A percentile compares a stretch with the other conserved stretches of the same genome.
Conservation (phyloP, 129 eudicot species). For the Pittosporum tobira region DNA sequence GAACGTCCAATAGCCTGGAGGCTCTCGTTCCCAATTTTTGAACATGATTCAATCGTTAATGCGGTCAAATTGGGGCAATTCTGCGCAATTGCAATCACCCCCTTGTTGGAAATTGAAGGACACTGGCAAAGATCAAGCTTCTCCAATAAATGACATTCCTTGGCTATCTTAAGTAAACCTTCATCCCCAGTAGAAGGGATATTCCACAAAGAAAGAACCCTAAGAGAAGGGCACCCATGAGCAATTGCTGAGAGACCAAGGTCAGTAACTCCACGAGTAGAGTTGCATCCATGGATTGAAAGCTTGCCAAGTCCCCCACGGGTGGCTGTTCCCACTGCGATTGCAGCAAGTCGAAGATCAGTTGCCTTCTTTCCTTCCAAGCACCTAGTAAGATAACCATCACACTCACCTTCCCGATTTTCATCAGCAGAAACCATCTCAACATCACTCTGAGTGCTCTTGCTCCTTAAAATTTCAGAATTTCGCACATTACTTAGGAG, state of each 20-base stretch:
- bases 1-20: constrained; percentile 55
- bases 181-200: constrained; percentile 59
- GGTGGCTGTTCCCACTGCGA: constrained; percentile 79
- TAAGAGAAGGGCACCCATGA: constrained; percentile 80
- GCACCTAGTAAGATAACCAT: constrained; percentile 74
- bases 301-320: constrained; percentile 96
- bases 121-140: constrained; percentile 79
- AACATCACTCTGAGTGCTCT: constrained; percentile 20
- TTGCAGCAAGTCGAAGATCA: constrained; percentile 75
- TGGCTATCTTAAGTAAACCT: constrained; percentile 61
- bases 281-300: constrained; percentile 58
- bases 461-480: constrained; percentile 37
- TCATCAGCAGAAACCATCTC: constrained; percentile 28
- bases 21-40: constrained; percentile 62
- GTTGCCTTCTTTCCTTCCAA: constrained; percentile 90
- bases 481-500: constrained; percentile 42
- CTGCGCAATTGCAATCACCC: constrained; percentile 58
- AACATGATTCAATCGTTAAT: constrained; percentile 59
- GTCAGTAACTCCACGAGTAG: constrained; percentile 48
- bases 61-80: constrained; percentile 59
- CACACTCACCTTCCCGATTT: constrained; percentile 32
- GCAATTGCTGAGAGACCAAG: constrained; percentile 67
- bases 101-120: constrained; percentile 68
- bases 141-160: constrained; percentile 65
- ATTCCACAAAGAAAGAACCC: constrained; percentile 74